phyloP scores from a whole-genome alignment of 2,329 filamentous ascomycete genomes.

The Pestalotiopsis sp. region DNA sequence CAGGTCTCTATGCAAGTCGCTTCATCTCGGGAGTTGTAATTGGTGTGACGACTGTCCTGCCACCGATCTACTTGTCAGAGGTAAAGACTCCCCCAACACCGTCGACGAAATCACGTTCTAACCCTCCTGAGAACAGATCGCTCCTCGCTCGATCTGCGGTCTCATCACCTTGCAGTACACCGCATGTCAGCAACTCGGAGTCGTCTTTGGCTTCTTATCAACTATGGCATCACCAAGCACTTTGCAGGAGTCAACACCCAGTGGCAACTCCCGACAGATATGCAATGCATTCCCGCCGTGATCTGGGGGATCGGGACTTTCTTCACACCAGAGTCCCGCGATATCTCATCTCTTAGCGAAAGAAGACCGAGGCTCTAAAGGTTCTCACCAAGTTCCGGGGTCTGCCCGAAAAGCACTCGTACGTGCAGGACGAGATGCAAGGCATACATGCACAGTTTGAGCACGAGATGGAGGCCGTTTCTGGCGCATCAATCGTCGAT shows the following conservation, averaged over 20 bases:
- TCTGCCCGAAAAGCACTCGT: slow-evolving; percentile 29
- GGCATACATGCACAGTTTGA: slow-evolving; percentile 35
- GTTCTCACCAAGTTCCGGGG: slow-evolving; percentile 23
- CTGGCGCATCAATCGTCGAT: slow-evolving; percentile 31
- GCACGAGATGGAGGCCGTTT: slow-evolving; percentile 36
- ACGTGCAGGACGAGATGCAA: slow-evolving; percentile 28
- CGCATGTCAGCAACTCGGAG: slow-evolving; percentile 35
- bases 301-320: slow-evolving; percentile 29
- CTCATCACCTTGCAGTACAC: slow-evolving; percentile 35
- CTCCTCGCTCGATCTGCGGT: slow-evolving; percentile 30
- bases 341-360: slow-evolving; percentile 26
- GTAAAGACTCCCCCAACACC: background rate
- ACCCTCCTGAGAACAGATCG: slow-evolving; percentile 19
- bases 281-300: slow-evolving; percentile 26
- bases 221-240: slow-evolving; percentile 36
- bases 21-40: slow-evolving; percentile 30
- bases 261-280: slow-evolving; percentile 29
- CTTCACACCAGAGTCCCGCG: slow-evolving; percentile 26
- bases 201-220: slow-evolving; percentile 36
- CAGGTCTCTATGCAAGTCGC: slow-evolving; percentile 26
- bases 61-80: slow-evolving; percentile 32
- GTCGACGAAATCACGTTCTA: background rate
- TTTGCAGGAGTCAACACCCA: slow-evolving; percentile 25
- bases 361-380: slow-evolving; percentile 17
- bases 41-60: slow-evolving; percentile 28